Base-by-base conservation (phyloP, 2,329 filamentous ascomycete species). In the Decorospora gaudefroyi region DNA sequence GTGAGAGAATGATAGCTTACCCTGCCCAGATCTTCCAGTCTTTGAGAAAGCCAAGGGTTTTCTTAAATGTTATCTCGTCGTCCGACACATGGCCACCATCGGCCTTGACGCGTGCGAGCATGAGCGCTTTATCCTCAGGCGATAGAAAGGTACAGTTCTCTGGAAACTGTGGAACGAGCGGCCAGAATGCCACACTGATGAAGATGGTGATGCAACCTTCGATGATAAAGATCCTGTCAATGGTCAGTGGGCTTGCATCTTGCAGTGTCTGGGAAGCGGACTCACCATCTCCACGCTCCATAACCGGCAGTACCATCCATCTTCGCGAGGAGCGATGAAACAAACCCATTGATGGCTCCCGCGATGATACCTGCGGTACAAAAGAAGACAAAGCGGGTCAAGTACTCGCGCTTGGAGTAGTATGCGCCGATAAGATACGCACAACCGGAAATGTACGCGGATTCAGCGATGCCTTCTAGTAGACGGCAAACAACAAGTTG, bases 1-100 rank as follows among this genome's bases (percentile, higher is more conserved):
- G 2, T 12, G 0, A n/a, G 31, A 78, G 78, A 18, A 74, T 73
- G 9, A 9, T 5, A 9, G 16, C 73, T 64, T 6, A 77, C 78
- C 61, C 78, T 76, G 41, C 77, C 75, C 62, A 79, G 74, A 71
- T 80, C 79, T 72, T 81, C 79, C 64, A 82, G 62, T 78, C 78
- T 22, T 74, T 62, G n/a, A 82, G 59, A 21, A 53, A 55, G 4
- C 53, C 16, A 0, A 59, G 26, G 5, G 76, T 77, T 23, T 70
- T 69, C 65, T 73, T 76, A 33, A 80, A 55, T 45, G 80, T 74
- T 5, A 66, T 64, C 33, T 69, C 53, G 19, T 74, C 72, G 19
- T 82, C 74, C 17, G 71, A 62, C 48, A 77, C 74, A 42, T 73
- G 65, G 0, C 72, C 59, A 17, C 58, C 62, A 54, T 82, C 79